Percentiles rank a stretch among this genome's conserved stretches.
These are phyloP conservation scores for Termitomyces sp. DNA, from an alignment of 768 basidiomycete genomes.

Conservation along the genomic window DNA sequence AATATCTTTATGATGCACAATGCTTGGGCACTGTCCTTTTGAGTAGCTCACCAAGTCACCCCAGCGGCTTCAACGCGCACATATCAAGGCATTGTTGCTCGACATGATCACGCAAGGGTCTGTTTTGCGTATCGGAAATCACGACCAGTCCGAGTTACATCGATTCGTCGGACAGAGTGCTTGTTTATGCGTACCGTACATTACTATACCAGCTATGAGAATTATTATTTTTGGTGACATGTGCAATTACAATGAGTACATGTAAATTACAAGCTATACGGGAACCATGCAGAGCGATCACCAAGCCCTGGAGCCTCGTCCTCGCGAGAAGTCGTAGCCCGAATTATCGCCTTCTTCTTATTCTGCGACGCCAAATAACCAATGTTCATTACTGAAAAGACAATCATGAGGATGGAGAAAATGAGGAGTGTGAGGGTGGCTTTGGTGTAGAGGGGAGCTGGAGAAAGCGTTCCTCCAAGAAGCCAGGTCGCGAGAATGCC, in stretches of 20 bases:
- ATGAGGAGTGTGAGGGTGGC: slow-evolving; percentile 38
- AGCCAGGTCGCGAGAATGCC: slow-evolving; percentile 62
- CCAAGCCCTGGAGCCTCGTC: slow-evolving; percentile 39
- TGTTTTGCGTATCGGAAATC: not conserved
- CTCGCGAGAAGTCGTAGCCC: slow-evolving; percentile 21
- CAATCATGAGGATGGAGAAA: slow-evolving; percentile 33
- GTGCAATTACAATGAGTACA: not conserved
- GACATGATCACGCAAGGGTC: not conserved
- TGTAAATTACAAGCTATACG: slow-evolving; percentile 35
- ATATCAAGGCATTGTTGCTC: no score
- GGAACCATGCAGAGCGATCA: slow-evolving; percentile 49
- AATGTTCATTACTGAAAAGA: slow-evolving; percentile 32
- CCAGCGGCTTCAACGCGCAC: no score
- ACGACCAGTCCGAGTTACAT: not conserved
- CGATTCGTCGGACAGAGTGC: not conserved
- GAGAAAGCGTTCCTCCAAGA: slow-evolving; percentile 45
- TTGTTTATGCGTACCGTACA: not conserved
- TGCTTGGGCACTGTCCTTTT: no score
- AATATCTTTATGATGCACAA: no score
- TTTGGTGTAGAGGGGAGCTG: slow-evolving; percentile 41
- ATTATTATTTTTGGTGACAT: not conserved
- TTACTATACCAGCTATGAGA: not conserved
- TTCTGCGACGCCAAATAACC: slow-evolving; percentile 38
- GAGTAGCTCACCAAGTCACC: no score
- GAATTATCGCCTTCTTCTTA: slow-evolving; percentile 34